Evolutionary conservation across 306 rosid species (phyloP).

Genomic region (Acacia crassicarpa): DNA sequence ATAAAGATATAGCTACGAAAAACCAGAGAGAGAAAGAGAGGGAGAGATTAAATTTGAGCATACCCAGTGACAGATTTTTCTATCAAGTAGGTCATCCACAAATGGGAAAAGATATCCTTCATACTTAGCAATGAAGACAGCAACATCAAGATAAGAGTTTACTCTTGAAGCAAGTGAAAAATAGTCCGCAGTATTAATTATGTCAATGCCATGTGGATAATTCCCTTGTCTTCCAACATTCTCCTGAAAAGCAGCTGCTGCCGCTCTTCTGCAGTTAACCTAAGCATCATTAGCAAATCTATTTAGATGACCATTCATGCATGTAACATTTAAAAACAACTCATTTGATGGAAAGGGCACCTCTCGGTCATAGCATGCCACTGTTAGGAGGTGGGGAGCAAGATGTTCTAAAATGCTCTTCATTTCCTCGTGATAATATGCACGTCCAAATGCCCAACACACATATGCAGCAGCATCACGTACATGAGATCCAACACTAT

Average conservation of each 20-base stretch:
- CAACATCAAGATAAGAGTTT: constrained; percentile 75
- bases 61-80: constrained; percentile 97
- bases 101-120: constrained; percentile 85
- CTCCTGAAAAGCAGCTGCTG: constrained; percentile 98
- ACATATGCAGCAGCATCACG: constrained; percentile 99
- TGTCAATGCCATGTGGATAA: constrained; percentile 96
- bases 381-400: constrained; percentile 86
- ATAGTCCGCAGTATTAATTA: constrained; percentile 87
- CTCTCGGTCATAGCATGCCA: constrained; percentile 98
- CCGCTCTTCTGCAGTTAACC: constrained; percentile 99
- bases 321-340: constrained; percentile 25
- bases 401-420: constrained; percentile 72
- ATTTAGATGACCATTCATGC: constrained; percentile 17
- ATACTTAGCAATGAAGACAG: constrained; percentile 73
- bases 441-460: constrained; percentile 99
- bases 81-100: constrained; percentile 72
- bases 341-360: constrained; percentile 40
- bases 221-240: constrained; percentile 98
- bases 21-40: not conserved
- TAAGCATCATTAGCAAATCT: constrained; percentile 45
- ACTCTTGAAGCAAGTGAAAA: constrained; percentile 90
- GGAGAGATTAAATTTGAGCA: constrained; percentile 33
- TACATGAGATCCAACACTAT: constrained; percentile 96
- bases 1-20: not conserved
- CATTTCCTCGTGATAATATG: constrained; percentile 86